Conservation (phyloP, 2,329 filamentous ascomycete genomes). For the Colletotrichum sp. region DNA sequence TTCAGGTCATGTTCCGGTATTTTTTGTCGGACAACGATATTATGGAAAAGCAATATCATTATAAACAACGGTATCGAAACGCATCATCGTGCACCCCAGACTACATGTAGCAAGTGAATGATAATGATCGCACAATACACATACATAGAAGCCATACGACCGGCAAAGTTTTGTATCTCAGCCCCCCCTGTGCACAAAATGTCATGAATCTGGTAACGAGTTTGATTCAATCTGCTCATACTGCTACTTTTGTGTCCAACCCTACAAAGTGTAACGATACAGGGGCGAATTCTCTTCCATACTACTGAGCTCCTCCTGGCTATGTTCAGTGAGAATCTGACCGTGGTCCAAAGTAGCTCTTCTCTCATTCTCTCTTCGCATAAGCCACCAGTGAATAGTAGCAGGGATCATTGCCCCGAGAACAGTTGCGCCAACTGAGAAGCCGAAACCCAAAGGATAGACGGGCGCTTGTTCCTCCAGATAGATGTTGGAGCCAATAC, state of each 20-base stretch:
- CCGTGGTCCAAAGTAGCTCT: not conserved
- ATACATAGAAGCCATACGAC: not conserved
- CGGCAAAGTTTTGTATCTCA: not conserved
- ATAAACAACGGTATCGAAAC: not conserved
- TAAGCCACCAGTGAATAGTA: not conserved
- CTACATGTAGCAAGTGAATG: not conserved
- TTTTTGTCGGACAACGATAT: no score
- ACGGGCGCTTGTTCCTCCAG: not conserved
- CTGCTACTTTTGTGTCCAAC: not conserved
- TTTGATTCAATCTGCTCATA: not conserved
- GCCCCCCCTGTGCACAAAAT: fast-evolving
- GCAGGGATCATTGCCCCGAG: not conserved
- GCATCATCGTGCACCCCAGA: fast-evolving
- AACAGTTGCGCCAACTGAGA: not conserved
- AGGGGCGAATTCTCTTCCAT: not conserved
- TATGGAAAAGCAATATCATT: not conserved
- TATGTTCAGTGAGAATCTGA: not conserved
- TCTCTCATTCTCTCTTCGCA: not conserved
- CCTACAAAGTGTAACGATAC: not conserved
- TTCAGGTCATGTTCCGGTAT: fast-evolving
- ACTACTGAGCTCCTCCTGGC: not conserved
- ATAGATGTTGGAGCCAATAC: not conserved
- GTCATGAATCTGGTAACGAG: fast-evolving
- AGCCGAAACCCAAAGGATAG: not conserved
- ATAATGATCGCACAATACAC: not conserved